phyloP scores from a whole-genome alignment of 208 protist genomes.

The Herpetomonas tarakana region DNA sequence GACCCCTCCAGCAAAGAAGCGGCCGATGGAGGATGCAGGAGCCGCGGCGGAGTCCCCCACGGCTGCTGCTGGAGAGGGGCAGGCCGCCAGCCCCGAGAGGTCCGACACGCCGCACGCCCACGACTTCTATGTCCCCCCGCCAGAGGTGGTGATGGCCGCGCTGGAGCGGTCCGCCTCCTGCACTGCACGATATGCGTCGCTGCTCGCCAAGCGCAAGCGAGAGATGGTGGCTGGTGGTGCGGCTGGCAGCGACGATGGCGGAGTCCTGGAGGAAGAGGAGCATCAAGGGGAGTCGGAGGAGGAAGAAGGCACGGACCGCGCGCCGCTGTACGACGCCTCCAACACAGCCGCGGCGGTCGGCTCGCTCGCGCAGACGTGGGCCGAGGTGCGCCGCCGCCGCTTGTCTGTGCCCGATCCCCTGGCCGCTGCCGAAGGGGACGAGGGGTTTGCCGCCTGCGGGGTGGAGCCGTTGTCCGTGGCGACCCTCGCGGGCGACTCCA shows the following conservation, averaged over 20 bases:
- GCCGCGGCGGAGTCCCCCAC: background rate
- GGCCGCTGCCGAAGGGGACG: too few species aligned
- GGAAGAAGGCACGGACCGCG: background rate
- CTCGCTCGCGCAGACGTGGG: background rate
- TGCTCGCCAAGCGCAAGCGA: background rate
- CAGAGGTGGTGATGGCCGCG: background rate
- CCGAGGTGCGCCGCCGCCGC: background rate
- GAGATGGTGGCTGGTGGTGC: background rate
- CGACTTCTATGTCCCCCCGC: background rate
- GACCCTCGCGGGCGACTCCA: background rate
- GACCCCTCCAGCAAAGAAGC: background rate
- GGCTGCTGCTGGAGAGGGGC: background rate
- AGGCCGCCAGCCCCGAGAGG: background rate
- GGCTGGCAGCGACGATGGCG: too few species aligned
- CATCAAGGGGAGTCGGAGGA: conserved; percentile 2
- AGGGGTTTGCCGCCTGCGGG: background rate
- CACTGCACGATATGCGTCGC: background rate
- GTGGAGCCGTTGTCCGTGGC: background rate
- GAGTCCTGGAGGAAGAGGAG: background rate
- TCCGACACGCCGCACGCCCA: background rate
- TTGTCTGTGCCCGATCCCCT: too few species aligned
- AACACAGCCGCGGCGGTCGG: conserved; percentile 9
- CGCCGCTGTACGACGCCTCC: conserved; percentile 20
- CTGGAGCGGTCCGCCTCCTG: background rate
- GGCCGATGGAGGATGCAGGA: background rate